phyloP scores from a whole-genome alignment of 139 green algal genomes.

The Asterochloris sp. region DNA sequence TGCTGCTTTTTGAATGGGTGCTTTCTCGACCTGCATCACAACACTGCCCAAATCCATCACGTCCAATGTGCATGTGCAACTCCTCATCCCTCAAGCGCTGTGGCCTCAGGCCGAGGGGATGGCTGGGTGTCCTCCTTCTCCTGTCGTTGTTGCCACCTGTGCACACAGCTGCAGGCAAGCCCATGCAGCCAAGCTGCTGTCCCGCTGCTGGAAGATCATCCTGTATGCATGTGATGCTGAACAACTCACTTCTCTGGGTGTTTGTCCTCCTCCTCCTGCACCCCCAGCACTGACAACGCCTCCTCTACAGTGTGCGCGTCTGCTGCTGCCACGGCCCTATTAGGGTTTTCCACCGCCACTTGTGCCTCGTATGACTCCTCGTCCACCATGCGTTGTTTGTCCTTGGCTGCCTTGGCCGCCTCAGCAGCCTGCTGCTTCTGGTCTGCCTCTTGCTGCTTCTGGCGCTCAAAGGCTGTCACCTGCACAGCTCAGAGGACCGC shows the following conservation, averaged over 20 bases:
- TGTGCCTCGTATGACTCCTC: conserved; percentile 36
- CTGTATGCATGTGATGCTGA: neutral
- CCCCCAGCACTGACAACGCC: conserved; percentile 26
- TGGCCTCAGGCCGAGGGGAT: too few relatives aligned
- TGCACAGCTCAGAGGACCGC: neutral
- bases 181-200: neutral
- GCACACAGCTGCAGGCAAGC: neutral
- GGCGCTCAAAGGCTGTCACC: conserved; percentile 28
- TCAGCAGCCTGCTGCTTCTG: neutral
- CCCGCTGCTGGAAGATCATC: neutral
- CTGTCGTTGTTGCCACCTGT: too few relatives aligned
- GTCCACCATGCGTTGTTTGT: conserved; percentile 15
- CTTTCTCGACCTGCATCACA: neutral
- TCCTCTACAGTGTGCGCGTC: conserved; percentile 28
- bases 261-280: conserved; percentile 17
- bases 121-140: too few relatives aligned
- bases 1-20: neutral
- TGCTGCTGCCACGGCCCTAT: conserved; percentile 20
- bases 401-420: conserved; percentile 12
- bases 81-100: too few relatives aligned
- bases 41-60: neutral
- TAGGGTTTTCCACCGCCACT: conserved; percentile 34
- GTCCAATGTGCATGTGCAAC: too few relatives aligned
- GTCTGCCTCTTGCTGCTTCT: conserved; percentile 16
- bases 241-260: conserved; percentile 22